Conservation (phyloP, 2,329 filamentous ascomycete species). For the Aspergillus sp. region DNA sequence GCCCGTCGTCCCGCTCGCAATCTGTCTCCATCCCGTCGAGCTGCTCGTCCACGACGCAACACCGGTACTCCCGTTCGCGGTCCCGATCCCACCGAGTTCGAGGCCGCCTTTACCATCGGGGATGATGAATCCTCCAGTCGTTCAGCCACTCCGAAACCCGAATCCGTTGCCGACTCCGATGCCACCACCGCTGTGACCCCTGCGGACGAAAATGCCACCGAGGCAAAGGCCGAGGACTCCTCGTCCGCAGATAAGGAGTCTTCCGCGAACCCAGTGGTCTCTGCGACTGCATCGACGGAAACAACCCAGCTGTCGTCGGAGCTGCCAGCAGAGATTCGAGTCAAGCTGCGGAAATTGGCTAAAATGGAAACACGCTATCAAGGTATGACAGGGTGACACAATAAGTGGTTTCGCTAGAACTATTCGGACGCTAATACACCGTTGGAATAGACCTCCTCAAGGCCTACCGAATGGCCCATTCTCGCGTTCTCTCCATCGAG, state of each 20-base stretch:
- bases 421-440: background rate
- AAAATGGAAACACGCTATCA: constrained; percentile 86
- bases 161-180: constrained; percentile 37
- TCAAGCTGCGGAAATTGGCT: constrained; percentile 80
- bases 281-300: constrained; percentile 19
- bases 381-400: constrained; percentile 51
- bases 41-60: constrained; percentile 33
- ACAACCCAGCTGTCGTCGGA: constrained; percentile 45
- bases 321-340: constrained; percentile 70
- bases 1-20: constrained; percentile 37
- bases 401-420: background rate
- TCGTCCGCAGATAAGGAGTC: constrained; percentile 13
- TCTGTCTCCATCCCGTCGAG: constrained; percentile 28
- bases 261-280: background rate
- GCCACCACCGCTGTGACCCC: background rate
- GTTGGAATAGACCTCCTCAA: constrained; percentile 72
- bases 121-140: constrained; percentile 71
- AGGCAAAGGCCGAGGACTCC: constrained; percentile 22
- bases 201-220: constrained; percentile 20
- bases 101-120: constrained; percentile 81
- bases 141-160: constrained; percentile 57
- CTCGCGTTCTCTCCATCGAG: constrained; percentile 81
- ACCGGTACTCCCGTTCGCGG: constrained; percentile 51
- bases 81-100: constrained; percentile 84
- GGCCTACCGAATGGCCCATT: constrained; percentile 89